These are phyloP conservation scores for Paraurostyla sp. DNA, from an alignment of 73 alveolate species.

Conservation along the genomic window DNA sequence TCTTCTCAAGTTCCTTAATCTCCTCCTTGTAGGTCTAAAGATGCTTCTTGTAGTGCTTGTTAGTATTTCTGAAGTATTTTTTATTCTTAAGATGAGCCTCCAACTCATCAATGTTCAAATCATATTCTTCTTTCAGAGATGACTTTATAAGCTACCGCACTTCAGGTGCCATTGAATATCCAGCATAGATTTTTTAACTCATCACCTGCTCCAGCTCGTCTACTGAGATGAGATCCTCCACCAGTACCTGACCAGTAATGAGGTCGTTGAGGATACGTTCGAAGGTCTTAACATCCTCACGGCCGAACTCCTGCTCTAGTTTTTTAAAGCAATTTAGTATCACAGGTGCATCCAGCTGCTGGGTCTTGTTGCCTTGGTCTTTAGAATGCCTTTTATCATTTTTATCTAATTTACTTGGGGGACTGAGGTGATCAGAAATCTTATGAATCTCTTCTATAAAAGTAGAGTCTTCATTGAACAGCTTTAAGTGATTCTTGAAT, in stretches of 20 bases:
- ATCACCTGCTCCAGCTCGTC: constrained; percentile 24
- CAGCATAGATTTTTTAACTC: constrained; percentile 29
- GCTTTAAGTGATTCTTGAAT: constrained; percentile 13
- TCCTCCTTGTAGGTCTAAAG: background rate
- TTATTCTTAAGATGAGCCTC: background rate
- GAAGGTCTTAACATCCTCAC: constrained; percentile 51
- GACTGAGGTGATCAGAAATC: background rate
- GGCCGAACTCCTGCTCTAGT: constrained; percentile 17
- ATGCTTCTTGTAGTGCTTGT: background rate
- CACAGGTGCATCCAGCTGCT: background rate
- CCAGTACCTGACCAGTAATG: constrained; percentile 3
- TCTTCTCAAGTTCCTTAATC: background rate
- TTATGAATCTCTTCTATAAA: constrained; percentile 16
- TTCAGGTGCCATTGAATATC: constrained; percentile 35
- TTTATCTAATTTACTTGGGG: background rate
- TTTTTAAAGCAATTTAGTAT: constrained; percentile 28
- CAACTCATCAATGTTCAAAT: background rate
- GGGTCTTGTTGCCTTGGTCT: background rate
- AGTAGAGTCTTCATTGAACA: constrained; percentile 48
- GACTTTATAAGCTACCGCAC: background rate
- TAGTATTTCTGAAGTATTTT: background rate
- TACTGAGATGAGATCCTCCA: constrained; percentile 8
- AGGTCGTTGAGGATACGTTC: constrained; percentile 23
- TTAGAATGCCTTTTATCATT: background rate
- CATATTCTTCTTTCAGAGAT: constrained; percentile 19